These are phyloP conservation scores for Colletotrichum caudatum DNA, from an alignment of 2,329 filamentous ascomycete species.

Conservation along the genomic window DNA sequence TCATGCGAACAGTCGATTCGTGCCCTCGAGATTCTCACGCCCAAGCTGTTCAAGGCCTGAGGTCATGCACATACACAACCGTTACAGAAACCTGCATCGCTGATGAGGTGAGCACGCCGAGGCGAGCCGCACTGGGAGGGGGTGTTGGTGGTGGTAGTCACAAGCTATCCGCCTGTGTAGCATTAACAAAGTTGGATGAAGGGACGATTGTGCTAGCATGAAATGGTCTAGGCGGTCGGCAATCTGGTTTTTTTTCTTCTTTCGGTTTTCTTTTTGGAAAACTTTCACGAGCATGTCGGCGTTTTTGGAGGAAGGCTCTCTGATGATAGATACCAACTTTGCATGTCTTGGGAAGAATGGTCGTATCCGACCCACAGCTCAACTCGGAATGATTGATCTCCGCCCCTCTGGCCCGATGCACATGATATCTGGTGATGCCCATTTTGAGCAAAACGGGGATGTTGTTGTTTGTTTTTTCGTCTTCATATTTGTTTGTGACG, in stretches of 20 bases:
- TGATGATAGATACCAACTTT: slow-evolving; percentile 42
- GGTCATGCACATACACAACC: neutral
- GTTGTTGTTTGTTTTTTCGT: no score
- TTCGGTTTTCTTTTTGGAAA: slow-evolving; percentile 16
- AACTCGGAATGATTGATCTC: slow-evolving; percentile 28
- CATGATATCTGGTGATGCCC: neutral
- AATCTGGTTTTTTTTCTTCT: slow-evolving; percentile 26
- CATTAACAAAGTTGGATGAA: slow-evolving; percentile 33
- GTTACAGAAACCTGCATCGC: slow-evolving; percentile 2
- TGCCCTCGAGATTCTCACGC: slow-evolving; percentile 77
- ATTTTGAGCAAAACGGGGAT: no score
- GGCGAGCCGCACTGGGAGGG: neutral
- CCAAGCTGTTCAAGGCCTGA: slow-evolving; percentile 56
- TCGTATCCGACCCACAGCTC: neutral
- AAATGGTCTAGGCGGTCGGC: slow-evolving; percentile 32
- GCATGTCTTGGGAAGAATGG: slow-evolving; percentile 30
- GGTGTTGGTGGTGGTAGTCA: neutral
- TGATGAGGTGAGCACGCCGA: neutral
- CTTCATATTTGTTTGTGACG: neutral
- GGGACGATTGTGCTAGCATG: slow-evolving; percentile 35
- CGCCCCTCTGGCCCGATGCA: neutral
- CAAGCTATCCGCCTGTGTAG: neutral
- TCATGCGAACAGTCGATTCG: slow-evolving; percentile 78
- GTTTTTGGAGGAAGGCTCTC: slow-evolving; percentile 33
- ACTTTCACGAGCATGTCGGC: slow-evolving; percentile 29